Conservation (phyloP, 345 rosid species). For the Psidium guajava region DNA sequence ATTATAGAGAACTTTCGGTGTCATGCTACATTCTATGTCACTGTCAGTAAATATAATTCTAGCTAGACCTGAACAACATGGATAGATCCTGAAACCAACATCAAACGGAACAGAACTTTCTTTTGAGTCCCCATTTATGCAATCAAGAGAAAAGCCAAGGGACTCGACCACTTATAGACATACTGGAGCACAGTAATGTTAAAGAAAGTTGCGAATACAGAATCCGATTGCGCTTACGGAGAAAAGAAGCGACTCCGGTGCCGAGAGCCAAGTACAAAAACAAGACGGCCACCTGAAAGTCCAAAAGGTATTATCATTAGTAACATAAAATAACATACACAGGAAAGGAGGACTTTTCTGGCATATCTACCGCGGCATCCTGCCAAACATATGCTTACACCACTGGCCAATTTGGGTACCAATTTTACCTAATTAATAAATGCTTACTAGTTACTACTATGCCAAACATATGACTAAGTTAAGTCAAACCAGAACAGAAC, state of each 20-base stretch:
- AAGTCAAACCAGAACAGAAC: background rate
- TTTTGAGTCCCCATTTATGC: background rate
- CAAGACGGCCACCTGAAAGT: conserved; percentile 36
- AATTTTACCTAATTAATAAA: background rate
- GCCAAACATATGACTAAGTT: background rate
- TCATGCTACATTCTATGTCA: background rate
- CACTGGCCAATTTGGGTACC: background rate
- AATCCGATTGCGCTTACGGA: conserved; percentile 40
- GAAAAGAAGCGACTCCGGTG: conserved; percentile 40
- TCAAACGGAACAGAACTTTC: background rate
- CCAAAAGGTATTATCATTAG: background rate
- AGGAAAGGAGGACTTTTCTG: background rate
- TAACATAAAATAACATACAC: background rate
- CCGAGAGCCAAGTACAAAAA: conserved; percentile 51
- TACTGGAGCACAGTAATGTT: background rate
- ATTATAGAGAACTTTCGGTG: background rate
- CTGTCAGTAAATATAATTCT: background rate
- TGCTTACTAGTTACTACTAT: background rate
- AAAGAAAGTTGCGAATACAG: background rate
- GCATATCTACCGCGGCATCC: background rate
- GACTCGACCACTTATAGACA: background rate
- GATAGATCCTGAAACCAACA: background rate
- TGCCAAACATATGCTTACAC: no score
- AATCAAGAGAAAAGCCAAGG: background rate
- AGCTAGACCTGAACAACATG: background rate